Conservation (phyloP, 768 basidiomycete species). For the Serendipita sp. region DNA sequence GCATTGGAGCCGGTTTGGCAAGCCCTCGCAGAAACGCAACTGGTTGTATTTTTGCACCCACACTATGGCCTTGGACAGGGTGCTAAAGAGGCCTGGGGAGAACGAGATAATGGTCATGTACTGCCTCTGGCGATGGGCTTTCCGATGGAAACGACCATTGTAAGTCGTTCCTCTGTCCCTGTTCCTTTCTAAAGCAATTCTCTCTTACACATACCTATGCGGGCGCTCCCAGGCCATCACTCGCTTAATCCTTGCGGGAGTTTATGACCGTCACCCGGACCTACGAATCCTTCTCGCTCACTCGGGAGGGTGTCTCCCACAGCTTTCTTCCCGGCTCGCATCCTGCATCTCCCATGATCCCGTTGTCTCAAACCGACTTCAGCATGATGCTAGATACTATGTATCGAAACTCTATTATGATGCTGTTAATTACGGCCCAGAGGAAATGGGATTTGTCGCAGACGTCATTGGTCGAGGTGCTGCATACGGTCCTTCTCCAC, state of each 20-base stretch:
- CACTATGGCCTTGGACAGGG: slow-evolving; percentile 50
- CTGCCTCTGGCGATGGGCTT: slow-evolving; percentile 77
- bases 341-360: slow-evolving; percentile 81
- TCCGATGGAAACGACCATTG: slow-evolving; percentile 79
- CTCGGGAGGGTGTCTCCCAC: slow-evolving; percentile 72
- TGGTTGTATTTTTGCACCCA: slow-evolving; percentile 73
- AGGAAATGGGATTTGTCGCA: slow-evolving; percentile 66
- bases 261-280: slow-evolving; percentile 59
- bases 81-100: slow-evolving; percentile 55
- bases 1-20: slow-evolving; percentile 67
- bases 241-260: slow-evolving; percentile 64
- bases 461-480: slow-evolving; percentile 48
- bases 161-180: slow-evolving; percentile 22
- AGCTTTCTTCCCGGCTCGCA: slow-evolving; percentile 67
- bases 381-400: slow-evolving; percentile 73
- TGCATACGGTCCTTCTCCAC: slow-evolving; percentile 20
- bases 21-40: slow-evolving; percentile 48
- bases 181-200: background rate
- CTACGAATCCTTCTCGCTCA: slow-evolving; percentile 72
- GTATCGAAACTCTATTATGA: slow-evolving; percentile 50
- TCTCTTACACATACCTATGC: background rate
- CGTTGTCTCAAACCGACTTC: slow-evolving; percentile 49
- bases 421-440: slow-evolving; percentile 77
- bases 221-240: slow-evolving; percentile 16
- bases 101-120: slow-evolving; percentile 69